phyloP scores from a whole-genome alignment of 495 filamentous ascomycete genomes.

The Platismatia glauca region DNA sequence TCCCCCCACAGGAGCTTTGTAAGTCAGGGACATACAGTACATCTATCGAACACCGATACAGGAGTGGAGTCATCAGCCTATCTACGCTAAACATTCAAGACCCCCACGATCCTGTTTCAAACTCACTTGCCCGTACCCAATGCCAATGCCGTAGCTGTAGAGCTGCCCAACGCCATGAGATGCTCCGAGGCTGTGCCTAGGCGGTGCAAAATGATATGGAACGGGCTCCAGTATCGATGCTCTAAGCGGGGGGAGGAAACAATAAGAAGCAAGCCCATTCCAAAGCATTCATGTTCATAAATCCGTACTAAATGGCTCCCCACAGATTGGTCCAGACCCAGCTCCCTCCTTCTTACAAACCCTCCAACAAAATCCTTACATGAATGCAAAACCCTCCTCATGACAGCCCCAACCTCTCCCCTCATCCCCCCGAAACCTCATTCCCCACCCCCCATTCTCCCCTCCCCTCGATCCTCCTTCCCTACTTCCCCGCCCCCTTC shows the following conservation, averaged over 20 bases:
- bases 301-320: too few species aligned
- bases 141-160: conserved; percentile 5
- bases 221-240: neutral
- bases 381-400: neutral
- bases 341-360: too few species aligned
- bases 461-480: neutral
- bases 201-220: neutral
- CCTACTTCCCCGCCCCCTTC: neutral
- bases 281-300: too few species aligned
- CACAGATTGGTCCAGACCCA: too few species aligned
- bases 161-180: conserved; percentile 10
- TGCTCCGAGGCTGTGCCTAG: conserved; percentile 4
- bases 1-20: too few species aligned
- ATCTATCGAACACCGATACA: too few species aligned
- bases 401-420: neutral
- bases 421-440: too few species aligned
- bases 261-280: too few species aligned
- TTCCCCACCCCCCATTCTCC: neutral
- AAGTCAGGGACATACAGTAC: too few species aligned
- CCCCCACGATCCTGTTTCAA: neutral
- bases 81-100: neutral
- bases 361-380: too few species aligned
- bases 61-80: conserved; percentile 7
- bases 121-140: neutral
- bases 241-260: too few species aligned